These are phyloP conservation scores for Camelina laxa DNA, from an alignment of 345 rosid species.

Conservation along the genomic window DNA sequence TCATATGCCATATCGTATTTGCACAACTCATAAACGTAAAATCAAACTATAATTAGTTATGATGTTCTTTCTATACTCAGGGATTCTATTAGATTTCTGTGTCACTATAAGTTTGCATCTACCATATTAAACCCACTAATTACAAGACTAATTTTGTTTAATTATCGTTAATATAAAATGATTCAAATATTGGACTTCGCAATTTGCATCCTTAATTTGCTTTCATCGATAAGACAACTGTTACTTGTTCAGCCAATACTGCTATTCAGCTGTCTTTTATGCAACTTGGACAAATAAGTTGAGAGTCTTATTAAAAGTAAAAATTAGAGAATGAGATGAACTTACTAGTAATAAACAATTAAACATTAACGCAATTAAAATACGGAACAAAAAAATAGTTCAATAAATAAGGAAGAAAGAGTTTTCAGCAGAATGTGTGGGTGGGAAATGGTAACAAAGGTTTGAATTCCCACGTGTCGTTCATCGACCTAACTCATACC, in stretches of 20 bases:
- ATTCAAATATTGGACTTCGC: not conserved
- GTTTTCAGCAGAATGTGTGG: conserved; percentile 13
- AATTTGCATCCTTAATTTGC: conserved; percentile 1
- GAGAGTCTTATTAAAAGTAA: not conserved
- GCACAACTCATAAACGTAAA: not conserved
- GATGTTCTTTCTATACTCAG: not conserved
- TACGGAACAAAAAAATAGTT: not conserved
- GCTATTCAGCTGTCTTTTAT: conserved; percentile 16
- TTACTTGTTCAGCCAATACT: conserved; percentile 4
- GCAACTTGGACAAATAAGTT: not conserved
- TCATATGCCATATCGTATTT: not conserved
- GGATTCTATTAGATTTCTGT: not conserved
- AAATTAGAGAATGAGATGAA: conserved; percentile 9
- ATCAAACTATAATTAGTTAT: too few species aligned
- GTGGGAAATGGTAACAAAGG: not conserved
- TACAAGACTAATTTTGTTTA: too few species aligned
- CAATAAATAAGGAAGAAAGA: not conserved
- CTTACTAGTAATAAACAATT: not conserved
- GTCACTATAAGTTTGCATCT: too few species aligned
- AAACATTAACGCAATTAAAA: not conserved
- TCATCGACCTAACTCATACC: not conserved
- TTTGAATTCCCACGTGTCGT: conserved; percentile 21
- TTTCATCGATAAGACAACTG: conserved; percentile 18
- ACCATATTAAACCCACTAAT: too few species aligned
- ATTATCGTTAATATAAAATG: too few species aligned